Conservation (phyloP, 495 filamentous ascomycete species). For the Hyphodiscus hymeniophilus region DNA sequence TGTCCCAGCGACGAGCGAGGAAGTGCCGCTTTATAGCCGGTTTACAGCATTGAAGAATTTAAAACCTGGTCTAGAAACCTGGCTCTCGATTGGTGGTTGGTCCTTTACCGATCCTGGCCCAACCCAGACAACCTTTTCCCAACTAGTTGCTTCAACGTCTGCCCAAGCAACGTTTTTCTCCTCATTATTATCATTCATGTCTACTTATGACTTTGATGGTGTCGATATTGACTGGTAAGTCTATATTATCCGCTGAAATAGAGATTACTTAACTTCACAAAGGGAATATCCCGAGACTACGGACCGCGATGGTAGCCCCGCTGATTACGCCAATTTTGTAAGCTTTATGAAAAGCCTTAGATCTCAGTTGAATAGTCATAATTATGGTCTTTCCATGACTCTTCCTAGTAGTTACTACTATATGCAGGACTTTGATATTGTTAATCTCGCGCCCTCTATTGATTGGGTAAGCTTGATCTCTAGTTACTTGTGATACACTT, state of each 20-base stretch:
- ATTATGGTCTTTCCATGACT: slow-evolving; percentile 7
- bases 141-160: slow-evolving; percentile 19
- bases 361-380: not conserved
- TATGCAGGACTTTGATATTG: slow-evolving; percentile 31
- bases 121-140: slow-evolving; percentile 22
- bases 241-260: too few species aligned
- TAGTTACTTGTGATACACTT: too few species aligned
- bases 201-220: slow-evolving; percentile 40
- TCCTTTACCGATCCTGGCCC: slow-evolving; percentile 8
- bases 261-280: too few species aligned
- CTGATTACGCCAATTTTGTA: slow-evolving; percentile 37
- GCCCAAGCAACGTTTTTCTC: slow-evolving; percentile 34
- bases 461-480: too few species aligned
- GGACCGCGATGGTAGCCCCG: slow-evolving; percentile 34
- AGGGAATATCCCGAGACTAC: slow-evolving; percentile 40
- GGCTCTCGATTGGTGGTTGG: slow-evolving; percentile 29
- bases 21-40: not conserved
- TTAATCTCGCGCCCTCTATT: too few species aligned
- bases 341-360: slow-evolving; percentile 26
- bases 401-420: slow-evolving; percentile 33
- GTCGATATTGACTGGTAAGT: slow-evolving; percentile 46
- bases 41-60: slow-evolving; percentile 3
- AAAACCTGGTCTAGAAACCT: slow-evolving; percentile 24
- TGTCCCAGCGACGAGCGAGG: not conserved
- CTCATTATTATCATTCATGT: slow-evolving; percentile 36